Evolutionary conservation across 768 basidiomycete species (phyloP).

Genomic region (Leucocoprinus birnbaumii): DNA sequence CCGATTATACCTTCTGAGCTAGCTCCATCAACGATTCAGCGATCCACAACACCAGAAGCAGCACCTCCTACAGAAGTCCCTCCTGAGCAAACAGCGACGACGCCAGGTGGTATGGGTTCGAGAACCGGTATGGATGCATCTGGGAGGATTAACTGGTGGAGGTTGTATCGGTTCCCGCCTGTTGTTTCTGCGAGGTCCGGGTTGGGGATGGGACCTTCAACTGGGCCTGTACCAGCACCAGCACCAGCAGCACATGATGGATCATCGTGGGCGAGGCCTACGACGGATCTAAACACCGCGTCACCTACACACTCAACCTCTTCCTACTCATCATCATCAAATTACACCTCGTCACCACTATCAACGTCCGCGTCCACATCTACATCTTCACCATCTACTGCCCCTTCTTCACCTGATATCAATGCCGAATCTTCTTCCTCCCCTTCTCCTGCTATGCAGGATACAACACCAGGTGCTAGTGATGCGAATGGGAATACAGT

Average conservation of each 20-base stretch:
- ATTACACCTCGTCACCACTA: too few relatives aligned
- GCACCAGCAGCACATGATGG: too few relatives aligned
- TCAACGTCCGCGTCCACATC: not conserved
- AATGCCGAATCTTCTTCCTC: not conserved
- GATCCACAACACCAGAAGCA: not conserved
- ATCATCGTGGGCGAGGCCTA: constrained; percentile 6
- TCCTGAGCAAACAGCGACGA: not conserved
- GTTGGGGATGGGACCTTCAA: not conserved
- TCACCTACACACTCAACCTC: not conserved
- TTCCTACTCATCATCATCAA: not conserved
- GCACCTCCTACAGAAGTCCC: not conserved
- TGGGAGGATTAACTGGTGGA: constrained; percentile 75
- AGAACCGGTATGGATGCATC: constrained; percentile 24
- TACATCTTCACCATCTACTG: not conserved
- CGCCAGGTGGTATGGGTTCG: not conserved
- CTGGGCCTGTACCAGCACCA: too few relatives aligned
- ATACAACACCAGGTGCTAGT: too few relatives aligned
- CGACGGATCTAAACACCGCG: not conserved
- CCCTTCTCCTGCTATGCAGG: constrained; percentile 11
- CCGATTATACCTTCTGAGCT: not conserved
- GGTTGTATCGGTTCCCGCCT: constrained; percentile 78
- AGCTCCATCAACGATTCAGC: not conserved
- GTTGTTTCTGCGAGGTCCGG: constrained; percentile 36
- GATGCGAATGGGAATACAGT: constrained; percentile 45
- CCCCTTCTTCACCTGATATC: not conserved